Percentiles rank a stretch among this genome's conserved stretches.
phyloP scores from a whole-genome alignment of 106 monocot species.

The Triglochin maritima region DNA sequence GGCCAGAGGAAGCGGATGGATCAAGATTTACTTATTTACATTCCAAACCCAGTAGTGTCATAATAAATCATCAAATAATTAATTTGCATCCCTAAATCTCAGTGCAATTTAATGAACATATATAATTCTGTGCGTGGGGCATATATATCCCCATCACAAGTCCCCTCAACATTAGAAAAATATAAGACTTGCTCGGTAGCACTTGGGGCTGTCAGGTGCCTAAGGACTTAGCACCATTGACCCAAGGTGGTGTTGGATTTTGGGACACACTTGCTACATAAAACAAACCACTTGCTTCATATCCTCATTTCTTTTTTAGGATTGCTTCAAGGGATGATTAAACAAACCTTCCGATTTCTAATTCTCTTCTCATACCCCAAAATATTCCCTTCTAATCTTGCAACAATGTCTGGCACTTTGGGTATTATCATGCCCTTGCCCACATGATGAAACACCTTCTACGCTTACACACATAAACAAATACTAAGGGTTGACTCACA shows the following conservation, averaged over 20 bases:
- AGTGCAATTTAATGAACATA: no score
- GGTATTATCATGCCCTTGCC: conserved; percentile 14
- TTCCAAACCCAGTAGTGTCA: no score
- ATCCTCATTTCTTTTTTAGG: neutral
- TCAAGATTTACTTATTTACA: no score
- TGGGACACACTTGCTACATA: neutral
- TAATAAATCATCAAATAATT: no score
- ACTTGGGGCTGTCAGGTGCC: conserved; percentile 12
- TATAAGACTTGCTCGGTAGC: conserved; percentile 1
- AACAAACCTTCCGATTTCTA: conserved; percentile 33
- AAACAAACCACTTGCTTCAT: neutral
- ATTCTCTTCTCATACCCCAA: conserved; percentile 38
- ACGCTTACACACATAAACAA: neutral
- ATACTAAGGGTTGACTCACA: neutral
- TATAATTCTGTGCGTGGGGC: no score
- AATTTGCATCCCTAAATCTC: no score
- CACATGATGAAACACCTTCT: conserved; percentile 10
- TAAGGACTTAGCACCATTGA: conserved; percentile 19
- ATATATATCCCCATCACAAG: no score
- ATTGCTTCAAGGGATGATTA: conserved; percentile 6
- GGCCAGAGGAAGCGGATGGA: no score
- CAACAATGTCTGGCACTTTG: conserved; percentile 21
- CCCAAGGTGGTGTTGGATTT: conserved; percentile 15
- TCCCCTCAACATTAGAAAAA: neutral
- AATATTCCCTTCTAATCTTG: conserved; percentile 40